Conservation (phyloP, 495 filamentous ascomycete genomes). For the Astrothelium macrocarpum region DNA sequence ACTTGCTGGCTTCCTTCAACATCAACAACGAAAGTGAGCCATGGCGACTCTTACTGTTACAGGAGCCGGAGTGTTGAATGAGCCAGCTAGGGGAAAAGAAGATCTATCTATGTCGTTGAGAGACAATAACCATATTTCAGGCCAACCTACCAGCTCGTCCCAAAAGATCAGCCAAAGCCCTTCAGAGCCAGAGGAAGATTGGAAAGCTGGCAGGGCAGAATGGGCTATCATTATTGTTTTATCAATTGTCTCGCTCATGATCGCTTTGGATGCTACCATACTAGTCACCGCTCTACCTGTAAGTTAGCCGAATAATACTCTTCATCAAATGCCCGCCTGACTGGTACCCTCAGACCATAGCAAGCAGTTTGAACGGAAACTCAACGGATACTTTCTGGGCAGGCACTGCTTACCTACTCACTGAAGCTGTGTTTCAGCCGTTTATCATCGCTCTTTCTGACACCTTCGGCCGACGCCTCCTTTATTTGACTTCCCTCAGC, state of each 20-base stretch:
- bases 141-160: too few species aligned
- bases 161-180: background rate
- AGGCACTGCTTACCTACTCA: conserved; percentile 50
- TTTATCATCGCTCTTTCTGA: conserved; percentile 44
- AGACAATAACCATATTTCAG: too few species aligned
- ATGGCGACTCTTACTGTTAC: background rate
- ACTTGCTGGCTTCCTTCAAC: too few species aligned
- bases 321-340: too few species aligned
- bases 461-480: conserved; percentile 38
- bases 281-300: conserved; percentile 37
- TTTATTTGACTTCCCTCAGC: conserved; percentile 30
- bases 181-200: background rate
- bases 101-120: too few species aligned
- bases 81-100: too few species aligned
- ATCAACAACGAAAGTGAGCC: background rate
- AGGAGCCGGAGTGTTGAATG: background rate
- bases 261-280: conserved; percentile 48
- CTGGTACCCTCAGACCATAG: too few species aligned
- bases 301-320: too few species aligned
- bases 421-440: conserved; percentile 45
- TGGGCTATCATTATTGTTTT: background rate
- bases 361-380: conserved; percentile 35
- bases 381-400: conserved; percentile 46
- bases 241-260: conserved; percentile 30
- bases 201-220: background rate